A percentile compares a stretch with the other conserved stretches of the same genome.
These are phyloP conservation scores for Tulasnella calospora DNA, from an alignment of 768 basidiomycete species.

Conservation along the genomic window DNA sequence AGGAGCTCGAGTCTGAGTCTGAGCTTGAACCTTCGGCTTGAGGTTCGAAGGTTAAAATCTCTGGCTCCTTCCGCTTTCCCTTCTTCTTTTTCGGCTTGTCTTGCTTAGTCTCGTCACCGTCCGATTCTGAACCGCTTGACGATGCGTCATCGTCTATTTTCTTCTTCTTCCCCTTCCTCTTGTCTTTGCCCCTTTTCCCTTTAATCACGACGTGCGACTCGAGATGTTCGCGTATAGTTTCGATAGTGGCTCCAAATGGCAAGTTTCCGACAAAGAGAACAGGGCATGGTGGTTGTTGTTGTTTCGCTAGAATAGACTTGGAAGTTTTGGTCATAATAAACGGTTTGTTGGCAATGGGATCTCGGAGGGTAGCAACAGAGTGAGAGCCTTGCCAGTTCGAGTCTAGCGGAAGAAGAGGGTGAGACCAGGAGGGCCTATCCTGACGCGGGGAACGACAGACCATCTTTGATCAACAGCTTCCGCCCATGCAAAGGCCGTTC, in stretches of 20 bases:
- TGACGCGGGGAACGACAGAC: slow-evolving; percentile 41
- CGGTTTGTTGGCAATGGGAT: slow-evolving; percentile 38
- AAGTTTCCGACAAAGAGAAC: slow-evolving; percentile 93
- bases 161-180: slow-evolving; percentile 33
- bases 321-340: slow-evolving; percentile 53
- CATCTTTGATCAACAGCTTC: slow-evolving; percentile 88
- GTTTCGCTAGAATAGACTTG: slow-evolving; percentile 67
- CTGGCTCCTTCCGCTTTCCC: slow-evolving; percentile 25
- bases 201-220: slow-evolving; percentile 52
- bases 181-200: slow-evolving; percentile 36
- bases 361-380: slow-evolving; percentile 27
- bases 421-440: background rate
- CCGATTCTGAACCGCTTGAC: slow-evolving; percentile 34
- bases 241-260: slow-evolving; percentile 81
- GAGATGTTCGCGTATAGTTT: slow-evolving; percentile 65
- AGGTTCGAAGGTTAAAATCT: slow-evolving; percentile 11
- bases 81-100: slow-evolving; percentile 49
- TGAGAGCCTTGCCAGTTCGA: slow-evolving; percentile 28
- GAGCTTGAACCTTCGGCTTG: background rate
- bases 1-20: background rate
- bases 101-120: background rate
- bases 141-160: slow-evolving; percentile 32
- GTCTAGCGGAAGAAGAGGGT: background rate
- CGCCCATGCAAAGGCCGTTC: slow-evolving; percentile 81
- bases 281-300: slow-evolving; percentile 77